A percentile compares a stretch with the other conserved stretches of the same genome.
Evolutionary conservation across 2,329 filamentous ascomycete genomes (phyloP).

Genomic region (Talaromyces sp.): DNA sequence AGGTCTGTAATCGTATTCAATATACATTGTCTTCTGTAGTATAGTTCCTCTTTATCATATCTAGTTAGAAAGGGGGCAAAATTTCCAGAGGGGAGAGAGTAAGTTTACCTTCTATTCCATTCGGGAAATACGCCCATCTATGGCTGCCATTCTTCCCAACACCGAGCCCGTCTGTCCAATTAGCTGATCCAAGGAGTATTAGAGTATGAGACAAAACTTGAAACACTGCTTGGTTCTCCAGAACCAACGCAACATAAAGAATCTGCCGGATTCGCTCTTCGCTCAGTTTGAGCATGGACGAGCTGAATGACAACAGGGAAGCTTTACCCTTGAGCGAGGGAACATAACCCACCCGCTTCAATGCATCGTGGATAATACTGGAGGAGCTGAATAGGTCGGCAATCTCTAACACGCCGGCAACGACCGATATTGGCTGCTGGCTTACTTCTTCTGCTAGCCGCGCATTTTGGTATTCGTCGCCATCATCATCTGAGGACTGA

Average conservation of each 20-base stretch:
- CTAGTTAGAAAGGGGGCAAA: background rate
- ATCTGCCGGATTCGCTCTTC: slow-evolving; percentile 36
- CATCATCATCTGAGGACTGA: slow-evolving; percentile 19
- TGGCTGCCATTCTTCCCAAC: slow-evolving; percentile 18
- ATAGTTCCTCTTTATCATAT: slow-evolving; percentile 34
- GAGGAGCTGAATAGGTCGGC: slow-evolving; percentile 31
- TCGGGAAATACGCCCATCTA: slow-evolving; percentile 32
- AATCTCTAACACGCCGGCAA: slow-evolving; percentile 28
- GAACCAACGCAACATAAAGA: slow-evolving; percentile 30
- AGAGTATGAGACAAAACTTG: slow-evolving; percentile 29
- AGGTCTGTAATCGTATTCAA: slow-evolving; percentile 39
- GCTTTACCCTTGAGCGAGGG: slow-evolving; percentile 24
- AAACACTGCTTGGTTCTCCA: slow-evolving; percentile 23
- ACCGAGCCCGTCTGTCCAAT: slow-evolving; percentile 24
- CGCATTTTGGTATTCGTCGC: slow-evolving; percentile 12
- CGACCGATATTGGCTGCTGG: slow-evolving; percentile 22
- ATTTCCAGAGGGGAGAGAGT: background rate
- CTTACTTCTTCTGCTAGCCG: slow-evolving; percentile 22
- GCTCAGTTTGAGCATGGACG: slow-evolving; percentile 23
- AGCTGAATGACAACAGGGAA: slow-evolving; percentile 19
- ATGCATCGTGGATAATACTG: slow-evolving; percentile 16
- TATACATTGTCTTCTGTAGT: slow-evolving; percentile 34
- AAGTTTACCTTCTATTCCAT: slow-evolving; percentile 34
- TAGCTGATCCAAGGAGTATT: slow-evolving; percentile 31
- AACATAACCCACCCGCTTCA: slow-evolving; percentile 22